Evolutionary conservation across 495 filamentous ascomycete genomes (phyloP), one percentile per base, ranked within the genome.

Genomic region (Podospora pseudopauciseta): DNA sequence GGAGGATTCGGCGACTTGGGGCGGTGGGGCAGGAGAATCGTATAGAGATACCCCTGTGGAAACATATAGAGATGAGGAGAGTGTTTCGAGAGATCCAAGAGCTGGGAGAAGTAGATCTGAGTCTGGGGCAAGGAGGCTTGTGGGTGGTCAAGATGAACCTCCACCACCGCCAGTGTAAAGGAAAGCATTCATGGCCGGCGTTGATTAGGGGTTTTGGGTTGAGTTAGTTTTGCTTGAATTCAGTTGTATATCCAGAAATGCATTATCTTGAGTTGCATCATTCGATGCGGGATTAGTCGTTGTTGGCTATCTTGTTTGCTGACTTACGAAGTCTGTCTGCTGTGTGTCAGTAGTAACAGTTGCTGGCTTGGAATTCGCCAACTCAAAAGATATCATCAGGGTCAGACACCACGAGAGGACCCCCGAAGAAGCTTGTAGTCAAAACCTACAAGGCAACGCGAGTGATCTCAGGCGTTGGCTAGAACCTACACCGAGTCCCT

Each of bases 11-110:
- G 23, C 23, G 16, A 63, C 32, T 23, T 63, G 61, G 61, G 61
- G 59, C 4, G 56, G 56, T 9, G 56, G 7, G 56, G 16, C 23
- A 9, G 60, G 60, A 5, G 60, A 62, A 9, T 5, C 26, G 20
- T 62, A 62, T 62, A 27, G 60, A 13, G 55, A 58, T 27, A 30
- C 60, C 16, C 18, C 55, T 26, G 55, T 18, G 13, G 55, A 58
- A 18, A 5, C 60, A 9, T 62, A 28, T 28, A 18, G 16, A 27
- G 30, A 27, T 32, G 20, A 32, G 20, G 39, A 27, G 16, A 58
- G 4, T 58, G 55, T 49, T 58, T 18, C 0, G 27, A 23, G 16
- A 7, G 67, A 65, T 30, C 30, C 64, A 7, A 65, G 67, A 49
- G 39, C 7, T 1, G 15, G 0, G 39, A 49, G 39, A 11, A 49